Base-by-base conservation (phyloP, 2,329 filamentous ascomycete genomes). In the Aurifilum marmelostoma region DNA sequence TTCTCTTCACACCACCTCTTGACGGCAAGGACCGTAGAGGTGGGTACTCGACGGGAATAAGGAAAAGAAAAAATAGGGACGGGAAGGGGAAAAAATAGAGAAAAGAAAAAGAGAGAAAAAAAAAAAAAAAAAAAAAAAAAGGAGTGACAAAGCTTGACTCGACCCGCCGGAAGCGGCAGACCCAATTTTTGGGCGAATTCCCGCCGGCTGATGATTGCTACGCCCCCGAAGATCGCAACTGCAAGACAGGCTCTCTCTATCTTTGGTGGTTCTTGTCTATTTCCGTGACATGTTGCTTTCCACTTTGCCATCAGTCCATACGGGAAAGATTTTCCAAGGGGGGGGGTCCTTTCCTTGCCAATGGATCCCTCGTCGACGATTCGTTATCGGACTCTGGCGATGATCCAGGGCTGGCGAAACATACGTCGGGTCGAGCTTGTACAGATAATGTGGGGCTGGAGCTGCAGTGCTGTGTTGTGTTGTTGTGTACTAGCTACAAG, bases 261-360 rank as follows among this genome's bases (percentile, higher is more conserved):
- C 12, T 52, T 52, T 52, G 34, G 34, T 4, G 34, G 34, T 52
- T 27, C 4, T 52, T 29, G 27, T 6, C 29, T 27, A 27, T 29
- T 39, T 56, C 65, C 29, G 69, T 66, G 63, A 70, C 67, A 67
- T 67, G 67, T 65, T 65, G 69, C 67, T 69, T 69, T 64, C 59
- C 67, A 67, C 67, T 69, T 71, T 69, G 66, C 18, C 64, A 69
- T 71, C 69, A 71, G 69, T 71, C 69, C 69, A 71, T 71, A 60
- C 54, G 24, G 64, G 58, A 32, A 61, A 69, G 65, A 14, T 64
- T 66, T 69, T 71, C 68, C 67, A 58, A 59, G 59, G 63, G 69
- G 65, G n/a, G 34, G 34, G 34, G 34, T 34, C 18, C 56, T 60
- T 54, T 27, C 54, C 50, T 41, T 8, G 4, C 41, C 67, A 67